Conservation (phyloP, 192 early-diverging fungal genomes). For the Jimgerdemannia lactiflua region DNA sequence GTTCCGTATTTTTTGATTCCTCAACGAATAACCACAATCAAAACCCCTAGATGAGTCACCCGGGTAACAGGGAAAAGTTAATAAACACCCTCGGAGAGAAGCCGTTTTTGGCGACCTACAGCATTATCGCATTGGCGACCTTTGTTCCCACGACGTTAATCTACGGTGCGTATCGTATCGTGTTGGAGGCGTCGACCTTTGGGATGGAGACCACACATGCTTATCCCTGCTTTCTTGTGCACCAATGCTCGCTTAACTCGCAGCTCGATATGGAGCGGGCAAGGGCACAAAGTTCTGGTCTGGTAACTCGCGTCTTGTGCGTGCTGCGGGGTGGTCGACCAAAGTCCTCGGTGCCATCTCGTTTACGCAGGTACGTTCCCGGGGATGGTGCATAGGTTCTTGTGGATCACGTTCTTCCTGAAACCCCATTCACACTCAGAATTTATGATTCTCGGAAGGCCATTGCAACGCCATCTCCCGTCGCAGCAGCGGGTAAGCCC, state of each 20-base stretch:
- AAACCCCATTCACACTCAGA: too few relatives aligned
- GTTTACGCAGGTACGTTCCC: neutral
- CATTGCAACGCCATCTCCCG: neutral
- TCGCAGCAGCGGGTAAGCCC: neutral
- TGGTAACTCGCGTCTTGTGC: neutral
- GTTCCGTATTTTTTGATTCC: neutral
- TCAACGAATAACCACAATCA: neutral
- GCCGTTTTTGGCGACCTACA: neutral
- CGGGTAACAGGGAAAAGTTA: neutral
- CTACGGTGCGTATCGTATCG: neutral
- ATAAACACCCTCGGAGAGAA: neutral
- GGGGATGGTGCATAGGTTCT: neutral
- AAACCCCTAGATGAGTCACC: neutral
- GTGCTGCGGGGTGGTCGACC: neutral
- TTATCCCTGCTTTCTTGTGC: neutral
- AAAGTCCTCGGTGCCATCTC: neutral
- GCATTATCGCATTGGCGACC: neutral
- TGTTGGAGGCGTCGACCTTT: too few relatives aligned
- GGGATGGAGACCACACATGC: neutral
- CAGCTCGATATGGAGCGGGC: neutral
- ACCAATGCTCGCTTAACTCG: neutral
- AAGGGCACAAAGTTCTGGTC: neutral
- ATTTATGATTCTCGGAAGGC: neutral
- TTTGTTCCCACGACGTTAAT: neutral
- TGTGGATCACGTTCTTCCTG: neutral